Evolutionary conservation across 2,329 filamentous ascomycete species (phyloP).

Genomic region (Colletotrichum siamense): DNA sequence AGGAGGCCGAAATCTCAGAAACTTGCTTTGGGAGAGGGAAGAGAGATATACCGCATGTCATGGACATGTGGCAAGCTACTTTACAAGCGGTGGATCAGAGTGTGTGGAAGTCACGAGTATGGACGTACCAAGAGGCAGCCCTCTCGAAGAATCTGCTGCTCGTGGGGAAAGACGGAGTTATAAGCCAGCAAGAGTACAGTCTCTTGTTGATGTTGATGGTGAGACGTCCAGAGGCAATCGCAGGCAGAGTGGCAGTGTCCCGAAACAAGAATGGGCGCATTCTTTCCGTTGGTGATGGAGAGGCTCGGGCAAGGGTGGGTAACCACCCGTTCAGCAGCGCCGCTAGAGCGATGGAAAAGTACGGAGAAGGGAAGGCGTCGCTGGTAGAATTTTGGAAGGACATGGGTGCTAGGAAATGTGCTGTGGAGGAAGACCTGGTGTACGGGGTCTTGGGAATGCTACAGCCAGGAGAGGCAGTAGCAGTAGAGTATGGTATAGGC

Average conservation of each 20-base stretch:
- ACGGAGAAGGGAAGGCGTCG: background rate
- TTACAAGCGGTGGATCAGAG: background rate
- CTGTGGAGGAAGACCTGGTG: background rate
- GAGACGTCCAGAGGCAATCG: background rate
- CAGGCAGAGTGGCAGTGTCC: background rate
- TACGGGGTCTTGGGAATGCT: background rate
- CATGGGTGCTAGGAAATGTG: background rate
- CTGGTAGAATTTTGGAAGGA: background rate
- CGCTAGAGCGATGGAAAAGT: background rate
- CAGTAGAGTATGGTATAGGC: background rate
- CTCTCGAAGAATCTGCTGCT: background rate
- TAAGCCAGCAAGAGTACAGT: background rate
- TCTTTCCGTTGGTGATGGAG: background rate
- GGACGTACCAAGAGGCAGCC: background rate
- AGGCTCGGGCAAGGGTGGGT: background rate
- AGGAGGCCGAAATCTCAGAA: background rate
- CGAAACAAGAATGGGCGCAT: background rate
- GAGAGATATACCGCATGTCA: background rate
- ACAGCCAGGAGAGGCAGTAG: background rate
- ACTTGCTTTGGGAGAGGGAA: background rate
- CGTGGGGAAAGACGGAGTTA: accelerated
- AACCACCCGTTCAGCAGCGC: background rate
- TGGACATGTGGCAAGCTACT: background rate
- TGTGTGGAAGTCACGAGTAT: background rate
- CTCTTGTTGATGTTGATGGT: background rate